A percentile compares a stretch with the other conserved stretches of the same genome.
These are phyloP conservation scores for Osmanthus fragrans DNA, from an alignment of 257 asterid species.

Conservation along the genomic window DNA sequence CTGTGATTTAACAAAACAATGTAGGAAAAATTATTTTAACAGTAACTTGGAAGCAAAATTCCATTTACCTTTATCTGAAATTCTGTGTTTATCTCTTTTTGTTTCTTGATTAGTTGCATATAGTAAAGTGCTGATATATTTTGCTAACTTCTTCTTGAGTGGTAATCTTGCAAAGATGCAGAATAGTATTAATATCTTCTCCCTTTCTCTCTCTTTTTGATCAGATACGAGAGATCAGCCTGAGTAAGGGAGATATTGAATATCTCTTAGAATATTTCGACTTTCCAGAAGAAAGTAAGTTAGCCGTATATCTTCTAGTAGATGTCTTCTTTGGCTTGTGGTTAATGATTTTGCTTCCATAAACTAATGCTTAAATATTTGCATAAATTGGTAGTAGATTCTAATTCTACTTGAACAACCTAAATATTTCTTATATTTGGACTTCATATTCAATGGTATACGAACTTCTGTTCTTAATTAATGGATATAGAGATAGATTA, in stretches of 20 bases:
- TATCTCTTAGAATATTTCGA: background rate
- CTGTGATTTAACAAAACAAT: background rate
- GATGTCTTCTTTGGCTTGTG: background rate
- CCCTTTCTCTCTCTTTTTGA: slow-evolving; percentile 24
- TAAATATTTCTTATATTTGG: background rate
- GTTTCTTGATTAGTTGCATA: background rate
- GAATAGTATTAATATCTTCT: slow-evolving; percentile 16
- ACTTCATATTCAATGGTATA: background rate
- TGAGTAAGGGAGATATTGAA: slow-evolving; percentile 17
- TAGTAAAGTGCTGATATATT: background rate
- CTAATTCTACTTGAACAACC: background rate
- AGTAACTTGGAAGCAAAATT: background rate
- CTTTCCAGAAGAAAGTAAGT: background rate
- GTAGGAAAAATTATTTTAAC: background rate
- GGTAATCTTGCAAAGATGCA: slow-evolving; percentile 11
- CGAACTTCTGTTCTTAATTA: background rate
- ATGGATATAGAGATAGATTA: too few species aligned
- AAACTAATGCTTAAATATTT: background rate
- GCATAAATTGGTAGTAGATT: background rate
- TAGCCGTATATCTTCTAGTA: background rate
- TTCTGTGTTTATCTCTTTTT: background rate
- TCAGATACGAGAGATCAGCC: slow-evolving; percentile 45
- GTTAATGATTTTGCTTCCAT: background rate
- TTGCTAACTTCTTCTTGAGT: background rate
- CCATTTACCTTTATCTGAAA: slow-evolving; percentile 2